Evolutionary conservation across 2,329 filamentous ascomycete species (phyloP).

Genomic region (Paecilomyces dactylethromorphus): DNA sequence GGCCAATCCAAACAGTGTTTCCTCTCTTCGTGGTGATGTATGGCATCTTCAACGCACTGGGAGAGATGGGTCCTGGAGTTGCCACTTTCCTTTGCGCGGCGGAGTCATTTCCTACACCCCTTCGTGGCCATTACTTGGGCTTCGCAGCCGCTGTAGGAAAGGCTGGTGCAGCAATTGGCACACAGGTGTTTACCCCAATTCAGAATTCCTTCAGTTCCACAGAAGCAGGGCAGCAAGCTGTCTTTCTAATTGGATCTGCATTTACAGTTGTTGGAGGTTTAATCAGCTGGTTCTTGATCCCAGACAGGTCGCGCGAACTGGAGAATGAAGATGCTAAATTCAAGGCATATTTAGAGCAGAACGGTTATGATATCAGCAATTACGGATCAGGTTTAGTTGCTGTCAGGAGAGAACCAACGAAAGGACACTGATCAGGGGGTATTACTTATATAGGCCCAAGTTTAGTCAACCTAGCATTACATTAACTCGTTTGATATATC

Average conservation of each 20-base stretch:
- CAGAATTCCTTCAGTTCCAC: conserved; percentile 37
- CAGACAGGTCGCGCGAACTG: conserved; percentile 36
- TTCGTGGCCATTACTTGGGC: conserved; percentile 46
- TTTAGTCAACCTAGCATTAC: no score
- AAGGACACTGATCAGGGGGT: no score
- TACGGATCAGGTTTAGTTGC: not conserved
- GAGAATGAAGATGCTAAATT: conserved; percentile 41
- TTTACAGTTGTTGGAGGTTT: conserved; percentile 44
- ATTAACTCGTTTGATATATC: not conserved
- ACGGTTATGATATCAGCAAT: conserved; percentile 30
- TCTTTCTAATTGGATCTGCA: conserved; percentile 46
- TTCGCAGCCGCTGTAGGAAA: conserved; percentile 44
- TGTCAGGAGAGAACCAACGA: not conserved
- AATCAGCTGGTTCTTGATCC: conserved; percentile 41
- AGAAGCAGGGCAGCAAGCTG: conserved; percentile 42
- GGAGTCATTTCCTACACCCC: conserved; percentile 46
- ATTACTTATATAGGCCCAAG: no score
- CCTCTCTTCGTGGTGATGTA: conserved; percentile 48
- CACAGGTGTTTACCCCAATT: conserved; percentile 47
- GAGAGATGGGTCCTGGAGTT: conserved; percentile 47
- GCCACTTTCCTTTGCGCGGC: conserved; percentile 31
- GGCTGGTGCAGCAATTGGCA: conserved; percentile 46
- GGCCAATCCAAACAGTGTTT: conserved; percentile 40
- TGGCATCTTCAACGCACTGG: conserved; percentile 44
- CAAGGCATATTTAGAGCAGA: conserved; percentile 38